phyloP scores from a whole-genome alignment of 2,329 filamentous ascomycete species.

The Chrysosporium keratinophilum region DNA sequence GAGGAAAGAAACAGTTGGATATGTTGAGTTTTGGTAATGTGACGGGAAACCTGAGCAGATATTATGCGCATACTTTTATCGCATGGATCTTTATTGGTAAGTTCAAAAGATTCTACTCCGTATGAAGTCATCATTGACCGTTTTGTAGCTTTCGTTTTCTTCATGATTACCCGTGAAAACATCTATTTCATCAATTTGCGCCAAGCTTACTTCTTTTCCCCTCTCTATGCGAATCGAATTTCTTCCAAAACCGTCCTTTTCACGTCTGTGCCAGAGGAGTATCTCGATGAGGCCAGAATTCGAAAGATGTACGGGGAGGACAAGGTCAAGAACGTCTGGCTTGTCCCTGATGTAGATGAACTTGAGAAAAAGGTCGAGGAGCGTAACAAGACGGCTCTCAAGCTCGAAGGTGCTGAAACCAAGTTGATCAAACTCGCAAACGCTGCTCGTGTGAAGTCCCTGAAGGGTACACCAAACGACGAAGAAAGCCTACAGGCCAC shows the following conservation, averaged over 20 bases:
- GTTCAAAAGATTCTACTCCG: constrained; percentile 9
- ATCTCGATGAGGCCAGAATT: constrained; percentile 66
- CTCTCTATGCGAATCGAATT: constrained; percentile 70
- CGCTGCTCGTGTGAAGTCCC: constrained; percentile 55
- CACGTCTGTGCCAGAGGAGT: constrained; percentile 68
- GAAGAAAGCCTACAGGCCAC: constrained; percentile 23
- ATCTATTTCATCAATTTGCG: constrained; percentile 89
- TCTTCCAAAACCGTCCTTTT: constrained; percentile 87
- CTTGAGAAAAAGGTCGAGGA: constrained; percentile 73
- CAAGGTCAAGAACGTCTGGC: constrained; percentile 73
- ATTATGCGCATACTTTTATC: constrained; percentile 72
- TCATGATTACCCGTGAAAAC: constrained; percentile 73
- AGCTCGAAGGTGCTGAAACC: constrained; percentile 77
- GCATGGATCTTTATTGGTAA: constrained; percentile 68
- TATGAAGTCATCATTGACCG: background rate
- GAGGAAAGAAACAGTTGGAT: constrained; percentile 56
- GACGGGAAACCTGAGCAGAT: constrained; percentile 48
- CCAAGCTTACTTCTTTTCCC: constrained; percentile 82
- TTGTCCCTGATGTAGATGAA: constrained; percentile 64
- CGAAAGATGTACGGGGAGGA: constrained; percentile 68
- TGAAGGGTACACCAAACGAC: constrained; percentile 47
- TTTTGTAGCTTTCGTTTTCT: constrained; percentile 61
- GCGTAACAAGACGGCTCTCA: constrained; percentile 67
- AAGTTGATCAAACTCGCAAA: constrained; percentile 74
- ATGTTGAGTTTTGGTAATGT: constrained; percentile 72